These are phyloP conservation scores for Boletus sensibilis DNA, from an alignment of 768 basidiomycete species.

Conservation along the genomic window DNA sequence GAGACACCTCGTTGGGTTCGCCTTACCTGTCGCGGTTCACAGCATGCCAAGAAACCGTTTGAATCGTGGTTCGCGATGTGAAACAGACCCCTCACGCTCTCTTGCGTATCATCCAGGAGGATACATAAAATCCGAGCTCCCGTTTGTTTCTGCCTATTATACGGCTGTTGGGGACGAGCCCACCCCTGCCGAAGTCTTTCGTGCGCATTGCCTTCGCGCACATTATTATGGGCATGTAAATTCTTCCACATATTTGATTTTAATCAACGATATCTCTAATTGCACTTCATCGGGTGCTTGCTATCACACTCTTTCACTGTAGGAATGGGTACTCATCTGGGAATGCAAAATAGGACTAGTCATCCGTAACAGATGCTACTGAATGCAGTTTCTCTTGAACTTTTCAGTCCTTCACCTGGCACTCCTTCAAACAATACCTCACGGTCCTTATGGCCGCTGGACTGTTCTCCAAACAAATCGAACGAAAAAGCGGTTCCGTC, in stretches of 20 bases:
- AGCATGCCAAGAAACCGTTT: no score
- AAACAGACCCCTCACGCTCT: neutral
- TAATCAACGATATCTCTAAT: neutral
- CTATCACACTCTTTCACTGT: neutral
- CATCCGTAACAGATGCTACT: neutral
- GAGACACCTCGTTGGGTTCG: no score
- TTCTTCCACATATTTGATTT: no score
- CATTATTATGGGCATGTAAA: no score
- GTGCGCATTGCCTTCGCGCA: no score
- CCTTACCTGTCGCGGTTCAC: no score
- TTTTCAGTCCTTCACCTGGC: conserved; percentile 50
- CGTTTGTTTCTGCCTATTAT: neutral
- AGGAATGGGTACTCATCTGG: neutral
- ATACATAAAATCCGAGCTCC: neutral
- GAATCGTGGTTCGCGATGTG: neutral
- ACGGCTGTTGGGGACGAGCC: neutral
- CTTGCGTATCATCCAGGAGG: neutral
- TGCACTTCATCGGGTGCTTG: neutral
- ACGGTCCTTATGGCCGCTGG: no score
- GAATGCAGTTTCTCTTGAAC: conserved; percentile 37
- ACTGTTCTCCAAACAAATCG: no score
- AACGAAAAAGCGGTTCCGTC: no score
- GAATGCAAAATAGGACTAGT: neutral
- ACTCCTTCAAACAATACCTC: conserved; percentile 37
- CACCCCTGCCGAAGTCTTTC: neutral